Evolutionary conservation across 441 rosid genomes (phyloP), one percentile per base, ranked within the genome.

Genomic region (Jatropha multifida): DNA sequence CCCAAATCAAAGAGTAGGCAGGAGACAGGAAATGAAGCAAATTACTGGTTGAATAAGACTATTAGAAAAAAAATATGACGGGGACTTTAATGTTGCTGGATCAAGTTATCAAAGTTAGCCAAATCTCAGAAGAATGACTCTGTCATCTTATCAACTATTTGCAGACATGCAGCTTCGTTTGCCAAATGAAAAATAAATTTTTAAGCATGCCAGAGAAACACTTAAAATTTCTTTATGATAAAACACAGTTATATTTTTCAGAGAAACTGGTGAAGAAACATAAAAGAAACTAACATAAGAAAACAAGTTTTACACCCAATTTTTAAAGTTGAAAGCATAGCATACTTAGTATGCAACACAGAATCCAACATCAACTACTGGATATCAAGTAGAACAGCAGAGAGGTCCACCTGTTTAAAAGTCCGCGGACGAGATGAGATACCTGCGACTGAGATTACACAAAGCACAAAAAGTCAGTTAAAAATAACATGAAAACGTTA

Each of bases 361-460:
- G 18, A 62, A 60, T 60, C 38, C 65, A 27, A 14, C 63, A 26
- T 10, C 63, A 23, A 60, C 8, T 60, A 26, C 12, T 4, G 37
- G 15, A 46, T 46, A 48, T 7, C 27, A 15, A 20, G 55, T 10
- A 67, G 7, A 12, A 14, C 55, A 66, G 32, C 71, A 32, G 26
- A 81, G 68, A 78, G 65, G 61, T 1, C 27, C 56, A 90, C 95
- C 89, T 78, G 80, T 76, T 79, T 90, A 83, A 92, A 90, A 42
- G 90, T 81, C 17, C 88, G 88, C 73, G 95, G 94, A 60, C 92
- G 94, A 41, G 86, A 51, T 48, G 92, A 88, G 59, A 90, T 84
- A 41, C 97, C 95, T 6, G 97, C 91, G 86, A 84, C 95, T 90
- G 85, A 81, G 84, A 67, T 67, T 60, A 78, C 20, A 56, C 32